These are phyloP conservation scores for Protea cynaroides DNA, from an alignment of 164 flowering plant genomes.

Conservation along the genomic window DNA sequence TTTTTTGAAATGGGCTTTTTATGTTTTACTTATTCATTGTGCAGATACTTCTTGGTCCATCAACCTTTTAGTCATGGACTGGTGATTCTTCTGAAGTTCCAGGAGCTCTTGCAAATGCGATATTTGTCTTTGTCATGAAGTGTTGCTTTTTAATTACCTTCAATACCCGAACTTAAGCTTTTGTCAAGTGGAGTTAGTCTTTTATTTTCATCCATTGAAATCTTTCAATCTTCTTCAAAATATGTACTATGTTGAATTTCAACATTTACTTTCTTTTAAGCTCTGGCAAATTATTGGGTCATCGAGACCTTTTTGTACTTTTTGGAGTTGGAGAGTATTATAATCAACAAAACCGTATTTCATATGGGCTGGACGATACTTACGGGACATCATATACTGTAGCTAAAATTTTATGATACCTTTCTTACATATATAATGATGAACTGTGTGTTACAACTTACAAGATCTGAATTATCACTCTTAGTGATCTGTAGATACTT, in stretches of 20 bases:
- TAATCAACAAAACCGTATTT: not conserved
- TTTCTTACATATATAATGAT: not conserved
- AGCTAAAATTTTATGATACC: no score
- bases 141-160: slow-evolving; percentile 20
- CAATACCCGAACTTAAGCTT: slow-evolving; percentile 23
- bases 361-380: no score
- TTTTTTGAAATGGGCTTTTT: slow-evolving; percentile 22
- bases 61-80: slow-evolving; percentile 39
- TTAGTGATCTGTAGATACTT: no score
- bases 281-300: slow-evolving; percentile 12
- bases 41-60: slow-evolving; percentile 46
- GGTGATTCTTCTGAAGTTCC: slow-evolving; percentile 60
- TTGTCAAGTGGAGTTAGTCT: slow-evolving; percentile 21
- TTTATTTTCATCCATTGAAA: slow-evolving; percentile 6
- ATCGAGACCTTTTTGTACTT: slow-evolving; percentile 1
- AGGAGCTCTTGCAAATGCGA: slow-evolving; percentile 41
- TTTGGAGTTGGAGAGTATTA: not conserved
- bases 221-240: slow-evolving; percentile 9
- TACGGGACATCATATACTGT: no score
- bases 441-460: not conserved
- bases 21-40: slow-evolving; percentile 32
- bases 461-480: not conserved
- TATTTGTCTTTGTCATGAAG: slow-evolving; percentile 30
- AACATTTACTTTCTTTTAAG: slow-evolving; percentile 16
- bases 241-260: slow-evolving; percentile 18